A percentile compares a stretch with the other conserved stretches of the same genome.
These are phyloP conservation scores for Neurospora sp. DNA, from an alignment of 495 filamentous ascomycete species.

Conservation along the genomic window DNA sequence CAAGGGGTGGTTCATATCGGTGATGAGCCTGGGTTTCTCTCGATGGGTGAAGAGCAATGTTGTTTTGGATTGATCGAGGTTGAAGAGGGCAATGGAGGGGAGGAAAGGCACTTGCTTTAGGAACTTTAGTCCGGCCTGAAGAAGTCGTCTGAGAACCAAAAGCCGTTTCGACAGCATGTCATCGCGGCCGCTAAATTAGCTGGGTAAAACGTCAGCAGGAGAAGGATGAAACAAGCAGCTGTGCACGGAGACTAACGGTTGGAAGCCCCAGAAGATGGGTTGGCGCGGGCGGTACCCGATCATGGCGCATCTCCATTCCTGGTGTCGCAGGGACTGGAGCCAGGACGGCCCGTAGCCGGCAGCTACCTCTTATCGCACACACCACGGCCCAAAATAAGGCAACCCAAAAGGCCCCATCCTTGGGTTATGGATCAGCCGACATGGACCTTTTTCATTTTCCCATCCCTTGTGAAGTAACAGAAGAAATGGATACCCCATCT, in stretches of 20 bases:
- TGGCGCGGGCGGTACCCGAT: neutral
- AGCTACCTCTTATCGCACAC: neutral
- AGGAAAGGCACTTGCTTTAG: neutral
- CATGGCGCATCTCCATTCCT: neutral
- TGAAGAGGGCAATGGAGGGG: neutral
- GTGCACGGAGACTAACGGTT: neutral
- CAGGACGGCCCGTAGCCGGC: neutral
- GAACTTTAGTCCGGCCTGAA: neutral
- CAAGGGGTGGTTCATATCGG: neutral
- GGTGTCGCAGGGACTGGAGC: neutral
- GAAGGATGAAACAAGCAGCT: neutral
- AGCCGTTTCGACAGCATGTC: neutral
- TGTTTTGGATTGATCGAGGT: neutral
- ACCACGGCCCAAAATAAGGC: neutral
- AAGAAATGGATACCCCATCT: too few species aligned
- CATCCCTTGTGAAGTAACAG: neutral
- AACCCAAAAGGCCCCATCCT: neutral
- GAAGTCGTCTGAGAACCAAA: neutral
- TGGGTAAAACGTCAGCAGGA: neutral
- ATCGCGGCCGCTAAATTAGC: neutral
- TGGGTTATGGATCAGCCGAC: neutral
- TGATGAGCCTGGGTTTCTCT: neutral
- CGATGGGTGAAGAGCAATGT: neutral
- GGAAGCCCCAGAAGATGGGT: neutral
- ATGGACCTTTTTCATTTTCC: neutral